These are phyloP conservation scores for Phytopythium oedochilum DNA, from an alignment of 352 stramenopile genomes.

Conservation along the genomic window DNA sequence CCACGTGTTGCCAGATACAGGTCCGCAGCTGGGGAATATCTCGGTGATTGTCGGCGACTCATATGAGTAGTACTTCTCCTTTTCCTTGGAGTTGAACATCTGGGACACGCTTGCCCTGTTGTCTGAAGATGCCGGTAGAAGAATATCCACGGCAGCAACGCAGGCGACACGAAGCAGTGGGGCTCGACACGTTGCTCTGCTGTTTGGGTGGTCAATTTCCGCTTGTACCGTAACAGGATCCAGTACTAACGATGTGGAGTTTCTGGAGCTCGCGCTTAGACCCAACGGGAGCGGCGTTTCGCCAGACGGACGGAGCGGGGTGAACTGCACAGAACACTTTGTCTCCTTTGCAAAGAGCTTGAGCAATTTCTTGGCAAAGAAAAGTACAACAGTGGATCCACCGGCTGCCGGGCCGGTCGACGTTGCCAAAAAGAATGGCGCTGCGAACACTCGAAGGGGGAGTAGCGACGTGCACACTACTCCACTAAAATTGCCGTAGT, in stretches of 20 bases:
- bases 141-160: slow-evolving; percentile 34
- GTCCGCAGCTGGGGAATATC: slow-evolving; percentile 53
- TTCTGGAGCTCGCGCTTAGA: neutral
- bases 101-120: neutral
- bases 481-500: slow-evolving; percentile 60
- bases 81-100: slow-evolving; percentile 35
- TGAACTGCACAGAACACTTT: slow-evolving; percentile 61
- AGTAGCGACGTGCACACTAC: slow-evolving; percentile 49
- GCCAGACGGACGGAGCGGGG: slow-evolving; percentile 18
- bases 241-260: neutral
- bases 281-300: neutral
- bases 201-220: slow-evolving; percentile 48
- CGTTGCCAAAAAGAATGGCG: slow-evolving; percentile 60
- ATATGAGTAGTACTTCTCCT: slow-evolving; percentile 62
- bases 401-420: slow-evolving; percentile 55
- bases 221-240: slow-evolving; percentile 34
- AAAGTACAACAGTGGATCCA: slow-evolving; percentile 53
- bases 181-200: slow-evolving; percentile 43
- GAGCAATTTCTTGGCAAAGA: slow-evolving; percentile 39
- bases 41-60: slow-evolving; percentile 63
- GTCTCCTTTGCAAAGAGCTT: slow-evolving; percentile 45
- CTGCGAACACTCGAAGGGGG: slow-evolving; percentile 51
- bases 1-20: slow-evolving; percentile 41
- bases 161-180: slow-evolving; percentile 43
- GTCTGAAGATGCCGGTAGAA: slow-evolving; percentile 26